Evolutionary conservation across 2,329 filamentous ascomycete species (phyloP).

Genomic region (Ceratocystis colombiana): DNA sequence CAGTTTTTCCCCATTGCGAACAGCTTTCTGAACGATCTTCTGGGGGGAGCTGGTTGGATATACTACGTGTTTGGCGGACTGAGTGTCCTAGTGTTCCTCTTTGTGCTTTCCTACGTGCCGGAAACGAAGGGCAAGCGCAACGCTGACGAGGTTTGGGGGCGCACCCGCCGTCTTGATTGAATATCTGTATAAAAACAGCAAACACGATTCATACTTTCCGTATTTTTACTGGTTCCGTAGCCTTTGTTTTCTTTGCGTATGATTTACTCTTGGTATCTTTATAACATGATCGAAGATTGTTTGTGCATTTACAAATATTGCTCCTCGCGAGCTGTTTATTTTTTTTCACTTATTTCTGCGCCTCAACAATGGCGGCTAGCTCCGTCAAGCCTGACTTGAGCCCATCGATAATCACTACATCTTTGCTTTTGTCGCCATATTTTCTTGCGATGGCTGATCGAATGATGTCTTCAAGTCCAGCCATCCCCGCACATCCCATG

Average conservation of each 20-base stretch:
- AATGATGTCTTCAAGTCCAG: conserved; percentile 69
- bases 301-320: not conserved
- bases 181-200: not conserved
- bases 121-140: conserved; percentile 81
- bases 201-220: not conserved
- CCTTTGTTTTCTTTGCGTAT: not conserved
- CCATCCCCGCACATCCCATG: conserved; percentile 87
- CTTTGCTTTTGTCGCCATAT: conserved; percentile 46
- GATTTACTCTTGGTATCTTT: not conserved
- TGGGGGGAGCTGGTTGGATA: conserved; percentile 66
- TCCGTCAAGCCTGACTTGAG: conserved; percentile 59
- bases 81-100: conserved; percentile 57
- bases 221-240: not conserved
- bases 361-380: conserved; percentile 42
- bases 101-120: conserved; percentile 65
- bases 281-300: not conserved
- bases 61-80: conserved; percentile 85
- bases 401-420: conserved; percentile 66
- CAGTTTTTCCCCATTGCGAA: conserved; percentile 92
- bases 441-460: conserved; percentile 55
- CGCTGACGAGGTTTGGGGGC: conserved; percentile 84
- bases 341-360: conserved; percentile 33
- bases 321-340: not conserved
- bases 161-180: conserved; percentile 46
- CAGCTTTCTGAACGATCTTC: conserved; percentile 51